Base-by-base conservation (phyloP, 306 rosid genomes). In the Cucurbita ficifolia region DNA sequence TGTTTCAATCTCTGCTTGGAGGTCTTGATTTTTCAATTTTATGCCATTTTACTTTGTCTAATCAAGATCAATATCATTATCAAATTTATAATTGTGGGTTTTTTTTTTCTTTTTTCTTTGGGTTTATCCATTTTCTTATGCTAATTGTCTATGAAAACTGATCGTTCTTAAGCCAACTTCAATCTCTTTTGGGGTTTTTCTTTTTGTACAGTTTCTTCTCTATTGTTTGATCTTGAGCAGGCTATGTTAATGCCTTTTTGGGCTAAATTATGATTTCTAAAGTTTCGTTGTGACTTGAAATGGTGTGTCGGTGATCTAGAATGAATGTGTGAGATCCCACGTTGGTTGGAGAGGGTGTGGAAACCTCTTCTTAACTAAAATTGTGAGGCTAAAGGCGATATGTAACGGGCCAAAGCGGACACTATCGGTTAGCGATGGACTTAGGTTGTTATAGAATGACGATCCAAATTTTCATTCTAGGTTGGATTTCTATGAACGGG, bases 1-100 rank as follows among this genome's bases (percentile, higher is more conserved):
- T 21, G 61, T 89, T 68, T 87, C 89, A 0, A 86, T 79, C 84
- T 89, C 98, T 4, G 86, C 90, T 22, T 90, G 96, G 97, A 81
- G 91, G 79, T 94, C 95, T 82, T 88, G 83, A 49, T 14, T 49
- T 49, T 49, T 6, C 53, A 49, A 5, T 49, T 49, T 49, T 49
- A 6, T 49, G 53, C 18, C 6, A 2, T 49, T 49, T 49, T 49
- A 49, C 18, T 49, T 49, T 49, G 7, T 49, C 53, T 49, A n/a
- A 71, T 81, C 77, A 29, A 83, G 22, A 22, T 36, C 49, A n/a
- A 29, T 29, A 29, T 29, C 33, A 29, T 29, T 29, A 29, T 29
- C 33, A 63, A 38, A 80, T 78, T 81, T 49, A 49, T 49, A 14
- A 49, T 49, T 49, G 74, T 64, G 59, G 75, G 53, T n/a, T 49